These are phyloP conservation scores for Puccinellia tenuiflora DNA, from an alignment of 176 grass and related monocot species.

Conservation along the genomic window DNA sequence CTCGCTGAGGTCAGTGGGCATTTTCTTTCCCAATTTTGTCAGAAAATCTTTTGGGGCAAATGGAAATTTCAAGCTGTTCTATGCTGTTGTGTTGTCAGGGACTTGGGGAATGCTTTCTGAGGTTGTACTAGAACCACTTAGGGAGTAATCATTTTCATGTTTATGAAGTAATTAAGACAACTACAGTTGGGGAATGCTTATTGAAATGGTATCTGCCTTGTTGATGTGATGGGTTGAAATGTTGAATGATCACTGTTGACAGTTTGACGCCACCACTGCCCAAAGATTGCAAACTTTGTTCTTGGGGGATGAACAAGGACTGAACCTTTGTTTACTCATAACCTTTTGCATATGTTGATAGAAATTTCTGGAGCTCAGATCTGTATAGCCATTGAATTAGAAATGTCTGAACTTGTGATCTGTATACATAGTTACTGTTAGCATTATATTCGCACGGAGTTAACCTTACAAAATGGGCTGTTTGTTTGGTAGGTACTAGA, in stretches of 20 bases:
- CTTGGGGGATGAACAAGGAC: background rate
- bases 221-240: background rate
- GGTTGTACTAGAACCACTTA: background rate
- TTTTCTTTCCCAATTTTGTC: background rate
- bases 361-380: background rate
- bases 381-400: background rate
- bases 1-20: conserved; percentile 43
- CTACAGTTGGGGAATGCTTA: background rate
- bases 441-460: background rate
- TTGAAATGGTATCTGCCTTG: background rate
- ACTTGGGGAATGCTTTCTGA: background rate
- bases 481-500: conserved; percentile 46
- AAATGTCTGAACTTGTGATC: background rate
- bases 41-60: background rate
- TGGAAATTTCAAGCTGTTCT: background rate
- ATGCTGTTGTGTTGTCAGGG: background rate
- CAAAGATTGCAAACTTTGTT: background rate
- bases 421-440: background rate
- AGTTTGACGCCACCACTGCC: background rate
- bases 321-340: background rate
- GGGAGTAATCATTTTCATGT: background rate
- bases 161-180: background rate
- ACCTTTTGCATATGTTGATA: background rate
- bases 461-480: background rate
- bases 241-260: background rate